These are phyloP conservation scores for Gelatoporia subvermispora DNA, from an alignment of 768 basidiomycete species.

Conservation along the genomic window DNA sequence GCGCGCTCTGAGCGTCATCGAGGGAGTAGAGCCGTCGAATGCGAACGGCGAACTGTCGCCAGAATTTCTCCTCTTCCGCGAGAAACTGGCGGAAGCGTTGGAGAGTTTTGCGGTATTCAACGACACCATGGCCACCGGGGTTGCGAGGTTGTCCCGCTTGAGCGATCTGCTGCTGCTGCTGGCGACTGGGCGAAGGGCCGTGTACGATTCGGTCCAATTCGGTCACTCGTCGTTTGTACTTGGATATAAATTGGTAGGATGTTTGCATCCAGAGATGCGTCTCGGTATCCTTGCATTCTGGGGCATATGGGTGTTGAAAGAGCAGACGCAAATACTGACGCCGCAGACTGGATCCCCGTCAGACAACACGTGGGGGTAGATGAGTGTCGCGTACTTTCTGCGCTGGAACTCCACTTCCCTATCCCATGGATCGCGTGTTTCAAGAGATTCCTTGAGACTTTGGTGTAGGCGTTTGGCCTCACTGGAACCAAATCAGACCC, in stretches of 20 bases:
- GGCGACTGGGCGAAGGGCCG: constrained; percentile 16
- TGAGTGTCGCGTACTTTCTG: constrained; percentile 60
- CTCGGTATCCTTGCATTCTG: constrained; percentile 75
- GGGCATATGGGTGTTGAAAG: constrained; percentile 61
- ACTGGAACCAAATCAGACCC: constrained; percentile 33
- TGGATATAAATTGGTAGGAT: constrained; percentile 77
- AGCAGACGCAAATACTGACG: constrained; percentile 66
- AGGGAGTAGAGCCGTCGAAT: constrained; percentile 69
- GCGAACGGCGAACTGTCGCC: constrained; percentile 73
- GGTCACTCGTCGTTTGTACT: constrained; percentile 74
- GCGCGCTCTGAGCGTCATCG: constrained; percentile 54
- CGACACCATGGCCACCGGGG: constrained; percentile 47
- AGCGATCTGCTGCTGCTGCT: constrained; percentile 28
- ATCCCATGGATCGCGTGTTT: constrained; percentile 73
- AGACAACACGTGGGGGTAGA: neutral
- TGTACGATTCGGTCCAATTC: constrained; percentile 57
- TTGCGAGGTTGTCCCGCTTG: constrained; percentile 26
- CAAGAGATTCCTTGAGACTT: constrained; percentile 69
- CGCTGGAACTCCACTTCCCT: constrained; percentile 83
- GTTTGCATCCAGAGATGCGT: constrained; percentile 92
- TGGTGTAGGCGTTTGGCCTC: constrained; percentile 77
- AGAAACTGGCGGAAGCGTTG: constrained; percentile 90
- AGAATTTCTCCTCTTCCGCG: constrained; percentile 87
- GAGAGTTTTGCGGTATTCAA: constrained; percentile 82
- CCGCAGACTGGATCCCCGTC: constrained; percentile 48